Conservation (phyloP, 1,284 basidiomycete species). For the Acaromyces ingoldii region DNA sequence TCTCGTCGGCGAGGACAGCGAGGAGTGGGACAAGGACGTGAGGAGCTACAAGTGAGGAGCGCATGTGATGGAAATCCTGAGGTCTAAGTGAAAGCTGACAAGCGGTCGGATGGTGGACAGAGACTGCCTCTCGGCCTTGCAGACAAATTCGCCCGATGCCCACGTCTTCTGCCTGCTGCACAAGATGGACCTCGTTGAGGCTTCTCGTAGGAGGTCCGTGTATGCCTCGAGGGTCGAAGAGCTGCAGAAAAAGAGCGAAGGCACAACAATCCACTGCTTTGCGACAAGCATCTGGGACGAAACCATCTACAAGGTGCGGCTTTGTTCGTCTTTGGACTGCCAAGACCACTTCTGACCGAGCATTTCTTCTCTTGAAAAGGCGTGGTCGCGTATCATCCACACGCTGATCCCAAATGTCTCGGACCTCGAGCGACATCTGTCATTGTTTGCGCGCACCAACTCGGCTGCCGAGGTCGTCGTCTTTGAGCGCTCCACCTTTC, state of each 20-base stretch:
- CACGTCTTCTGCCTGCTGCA: slow-evolving; percentile 86
- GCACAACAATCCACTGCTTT: slow-evolving; percentile 27
- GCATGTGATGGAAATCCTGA: neutral
- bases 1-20: slow-evolving; percentile 55
- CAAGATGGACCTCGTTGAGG: slow-evolving; percentile 80
- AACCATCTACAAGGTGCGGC: slow-evolving; percentile 84
- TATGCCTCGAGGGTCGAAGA: slow-evolving; percentile 58
- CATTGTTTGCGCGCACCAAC: slow-evolving; percentile 76
- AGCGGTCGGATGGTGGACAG: slow-evolving; percentile 6
- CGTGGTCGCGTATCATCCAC: slow-evolving; percentile 96
- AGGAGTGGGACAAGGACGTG: slow-evolving; percentile 57
- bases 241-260: slow-evolving; percentile 36
- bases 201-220: slow-evolving; percentile 57
- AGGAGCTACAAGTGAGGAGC: slow-evolving; percentile 37
- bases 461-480: slow-evolving; percentile 88
- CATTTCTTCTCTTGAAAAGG: slow-evolving; percentile 61
- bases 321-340: no score
- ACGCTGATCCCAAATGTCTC: slow-evolving; percentile 89
- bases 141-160: slow-evolving; percentile 58
- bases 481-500: slow-evolving; percentile 94
- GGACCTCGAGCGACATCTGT: slow-evolving; percentile 79
- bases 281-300: slow-evolving; percentile 94
- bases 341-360: no score
- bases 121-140: slow-evolving; percentile 41
- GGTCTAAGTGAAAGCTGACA: no score